These are phyloP conservation scores for Alectoria sarmentosa DNA, from an alignment of 495 filamentous ascomycete species.

Conservation along the genomic window DNA sequence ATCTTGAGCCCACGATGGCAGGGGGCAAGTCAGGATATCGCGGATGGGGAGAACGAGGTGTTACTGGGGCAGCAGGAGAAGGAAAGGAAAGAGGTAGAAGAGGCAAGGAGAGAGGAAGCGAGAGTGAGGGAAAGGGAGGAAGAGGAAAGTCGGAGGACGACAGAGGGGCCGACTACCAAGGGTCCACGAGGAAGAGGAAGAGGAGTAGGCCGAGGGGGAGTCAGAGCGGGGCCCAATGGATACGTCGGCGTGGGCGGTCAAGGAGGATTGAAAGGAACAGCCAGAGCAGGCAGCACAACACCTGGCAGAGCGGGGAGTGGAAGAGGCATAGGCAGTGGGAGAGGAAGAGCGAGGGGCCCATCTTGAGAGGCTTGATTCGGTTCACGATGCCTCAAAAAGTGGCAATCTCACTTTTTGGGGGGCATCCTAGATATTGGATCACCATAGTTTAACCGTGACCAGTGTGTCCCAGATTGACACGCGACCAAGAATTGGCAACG, in stretches of 20 bases:
- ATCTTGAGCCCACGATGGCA: slow-evolving; percentile 87
- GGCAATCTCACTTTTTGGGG: neutral
- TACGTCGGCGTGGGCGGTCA: slow-evolving; percentile 42
- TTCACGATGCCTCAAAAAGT: slow-evolving; percentile 1
- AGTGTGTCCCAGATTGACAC: no score
- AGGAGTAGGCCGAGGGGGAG: slow-evolving; percentile 39
- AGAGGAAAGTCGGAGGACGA: slow-evolving; percentile 51
- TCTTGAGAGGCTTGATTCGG: neutral
- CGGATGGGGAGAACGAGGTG: slow-evolving; percentile 74
- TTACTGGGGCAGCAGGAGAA: slow-evolving; percentile 61
- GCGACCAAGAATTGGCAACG: neutral
- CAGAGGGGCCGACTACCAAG: slow-evolving; percentile 40
- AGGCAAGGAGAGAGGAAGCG: slow-evolving; percentile 67
- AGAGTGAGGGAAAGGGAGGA: slow-evolving; percentile 63
- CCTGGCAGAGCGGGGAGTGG: slow-evolving; percentile 44
- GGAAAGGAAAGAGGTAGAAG: slow-evolving; percentile 65
- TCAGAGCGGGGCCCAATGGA: slow-evolving; percentile 36
- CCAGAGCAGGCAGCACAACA: slow-evolving; percentile 34
- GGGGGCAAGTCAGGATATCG: slow-evolving; percentile 75
- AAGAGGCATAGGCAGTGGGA: slow-evolving; percentile 39
- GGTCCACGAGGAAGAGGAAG: slow-evolving; percentile 38
- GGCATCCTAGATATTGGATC: neutral
- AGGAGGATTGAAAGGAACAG: slow-evolving; percentile 34
- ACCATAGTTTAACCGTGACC: neutral
- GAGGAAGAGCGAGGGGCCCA: slow-evolving; percentile 28